Evolutionary conservation across 2,329 filamentous ascomycete genomes (phyloP).

Genomic region (Diaporthe ilicicola): DNA sequence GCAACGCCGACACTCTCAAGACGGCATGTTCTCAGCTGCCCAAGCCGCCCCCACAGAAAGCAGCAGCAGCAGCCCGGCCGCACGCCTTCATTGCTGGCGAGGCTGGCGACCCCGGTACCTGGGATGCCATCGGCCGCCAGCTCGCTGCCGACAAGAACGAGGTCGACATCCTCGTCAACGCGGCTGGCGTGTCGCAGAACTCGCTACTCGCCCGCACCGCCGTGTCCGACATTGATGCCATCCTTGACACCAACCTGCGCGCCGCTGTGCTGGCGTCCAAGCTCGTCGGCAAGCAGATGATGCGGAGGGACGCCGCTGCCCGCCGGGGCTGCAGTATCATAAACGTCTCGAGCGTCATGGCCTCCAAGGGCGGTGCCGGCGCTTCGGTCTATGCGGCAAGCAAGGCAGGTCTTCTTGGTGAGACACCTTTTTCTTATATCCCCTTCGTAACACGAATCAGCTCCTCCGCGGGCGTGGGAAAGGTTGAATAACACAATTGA

Average conservation of each 20-base stretch:
- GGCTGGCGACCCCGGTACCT: constrained; percentile 34
- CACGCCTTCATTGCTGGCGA: constrained; percentile 36
- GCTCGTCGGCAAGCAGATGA: constrained; percentile 57
- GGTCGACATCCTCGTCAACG: constrained; percentile 77
- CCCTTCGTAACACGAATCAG: neutral
- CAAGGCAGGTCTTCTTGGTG: constrained; percentile 81
- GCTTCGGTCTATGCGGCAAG: constrained; percentile 78
- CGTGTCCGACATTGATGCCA: constrained; percentile 58
- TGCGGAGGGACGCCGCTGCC: constrained; percentile 42
- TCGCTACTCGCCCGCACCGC: constrained; percentile 67
- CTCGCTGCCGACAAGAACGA: constrained; percentile 1
- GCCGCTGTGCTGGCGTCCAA: constrained; percentile 71
- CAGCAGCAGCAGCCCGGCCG: neutral
- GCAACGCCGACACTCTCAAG: constrained; percentile 57
- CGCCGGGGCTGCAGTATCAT: constrained; percentile 68
- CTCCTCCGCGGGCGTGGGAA: neutral
- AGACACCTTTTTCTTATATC: constrained; percentile 36
- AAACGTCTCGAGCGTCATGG: constrained; percentile 83
- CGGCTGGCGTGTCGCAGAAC: constrained; percentile 76
- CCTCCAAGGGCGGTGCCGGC: constrained; percentile 72
- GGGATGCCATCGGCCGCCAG: constrained; percentile 30
- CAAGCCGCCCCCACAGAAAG: constrained; percentile 39
- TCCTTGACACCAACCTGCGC: constrained; percentile 76
- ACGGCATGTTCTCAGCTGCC: constrained; percentile 41
- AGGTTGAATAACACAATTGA: neutral